A percentile compares a stretch with the other conserved stretches of the same genome.
phyloP scores from a whole-genome alignment of 306 rosid species.

The Cucumis cinereus region DNA sequence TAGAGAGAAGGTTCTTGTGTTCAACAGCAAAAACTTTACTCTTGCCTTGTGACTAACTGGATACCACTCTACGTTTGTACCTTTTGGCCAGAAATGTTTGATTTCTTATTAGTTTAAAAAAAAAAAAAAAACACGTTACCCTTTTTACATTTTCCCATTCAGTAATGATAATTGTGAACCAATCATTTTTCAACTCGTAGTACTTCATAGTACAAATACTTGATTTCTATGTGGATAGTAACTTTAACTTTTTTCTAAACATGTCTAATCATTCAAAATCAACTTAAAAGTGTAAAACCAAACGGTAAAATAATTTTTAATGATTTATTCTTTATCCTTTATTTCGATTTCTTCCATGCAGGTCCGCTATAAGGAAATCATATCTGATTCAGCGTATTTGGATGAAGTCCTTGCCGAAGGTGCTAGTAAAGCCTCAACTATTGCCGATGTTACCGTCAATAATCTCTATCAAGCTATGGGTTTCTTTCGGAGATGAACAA shows the following conservation, averaged over 20 bases:
- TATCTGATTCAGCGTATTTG: slow-evolving; percentile 67
- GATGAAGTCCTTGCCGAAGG: slow-evolving; percentile 77
- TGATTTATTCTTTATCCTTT: slow-evolving; percentile 4
- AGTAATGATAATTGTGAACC: not conserved
- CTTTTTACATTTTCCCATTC: not conserved
- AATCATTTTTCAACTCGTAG: not conserved
- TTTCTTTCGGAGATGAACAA: slow-evolving; percentile 46
- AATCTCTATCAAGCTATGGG: slow-evolving; percentile 94
- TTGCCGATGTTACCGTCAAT: slow-evolving; percentile 61
- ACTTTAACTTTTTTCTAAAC: too few species aligned
- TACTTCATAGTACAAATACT: not conserved
- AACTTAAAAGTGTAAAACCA: too few species aligned
- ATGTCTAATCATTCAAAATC: too few species aligned
- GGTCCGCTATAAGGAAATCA: slow-evolving; percentile 79
- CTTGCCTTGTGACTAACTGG: not conserved
- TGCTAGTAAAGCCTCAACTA: slow-evolving; percentile 61
- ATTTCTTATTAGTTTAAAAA: not conserved
- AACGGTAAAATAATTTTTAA: not conserved
- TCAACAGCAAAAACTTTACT: not conserved
- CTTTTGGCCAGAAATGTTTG: not conserved
- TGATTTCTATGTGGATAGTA: too few species aligned
- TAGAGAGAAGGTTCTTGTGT: too few species aligned
- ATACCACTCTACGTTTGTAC: not conserved
- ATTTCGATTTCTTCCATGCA: slow-evolving; percentile 18
- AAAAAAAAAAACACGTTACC: not conserved